These are phyloP conservation scores for Phytophthora meadii DNA, from an alignment of 352 stramenopile genomes.

Conservation along the genomic window DNA sequence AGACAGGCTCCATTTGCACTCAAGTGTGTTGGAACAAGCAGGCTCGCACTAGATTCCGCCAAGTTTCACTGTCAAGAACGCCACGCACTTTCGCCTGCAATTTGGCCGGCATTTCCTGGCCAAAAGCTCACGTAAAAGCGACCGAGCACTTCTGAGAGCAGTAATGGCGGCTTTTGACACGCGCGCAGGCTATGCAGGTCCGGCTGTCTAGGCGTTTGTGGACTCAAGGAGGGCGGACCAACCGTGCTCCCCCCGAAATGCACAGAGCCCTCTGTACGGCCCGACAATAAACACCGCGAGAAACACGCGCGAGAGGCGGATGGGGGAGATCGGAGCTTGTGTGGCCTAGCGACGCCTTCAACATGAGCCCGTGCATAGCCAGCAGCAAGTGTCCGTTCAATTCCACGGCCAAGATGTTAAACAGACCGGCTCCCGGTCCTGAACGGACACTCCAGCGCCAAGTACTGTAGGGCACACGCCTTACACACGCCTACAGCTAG, in stretches of 20 bases:
- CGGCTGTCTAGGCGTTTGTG: constrained; percentile 27
- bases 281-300: constrained; percentile 22
- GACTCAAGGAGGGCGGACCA: constrained; percentile 23
- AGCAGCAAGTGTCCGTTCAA: constrained; percentile 30
- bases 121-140: constrained; percentile 39
- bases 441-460: constrained; percentile 7
- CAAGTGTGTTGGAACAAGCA: constrained; percentile 22
- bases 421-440: constrained; percentile 5
- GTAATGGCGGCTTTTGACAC: constrained; percentile 45
- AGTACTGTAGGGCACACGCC: neutral
- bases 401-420: constrained; percentile 30
- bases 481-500: constrained; percentile 12
- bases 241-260: constrained; percentile 24
- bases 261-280: neutral
- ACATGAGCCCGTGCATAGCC: constrained; percentile 25
- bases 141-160: constrained; percentile 14
- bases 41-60: constrained; percentile 6
- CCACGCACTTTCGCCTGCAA: constrained; percentile 4
- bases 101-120: constrained; percentile 17
- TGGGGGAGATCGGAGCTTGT: constrained; percentile 30
- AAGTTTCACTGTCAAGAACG: neutral
- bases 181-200: constrained; percentile 24
- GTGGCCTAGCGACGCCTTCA: constrained; percentile 32
- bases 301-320: constrained; percentile 33
- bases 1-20: constrained; percentile 17